Percentiles rank a stretch among this genome's conserved stretches.
These are phyloP conservation scores for Lepidium aucheri DNA, from an alignment of 345 rosid genomes.

Conservation along the genomic window DNA sequence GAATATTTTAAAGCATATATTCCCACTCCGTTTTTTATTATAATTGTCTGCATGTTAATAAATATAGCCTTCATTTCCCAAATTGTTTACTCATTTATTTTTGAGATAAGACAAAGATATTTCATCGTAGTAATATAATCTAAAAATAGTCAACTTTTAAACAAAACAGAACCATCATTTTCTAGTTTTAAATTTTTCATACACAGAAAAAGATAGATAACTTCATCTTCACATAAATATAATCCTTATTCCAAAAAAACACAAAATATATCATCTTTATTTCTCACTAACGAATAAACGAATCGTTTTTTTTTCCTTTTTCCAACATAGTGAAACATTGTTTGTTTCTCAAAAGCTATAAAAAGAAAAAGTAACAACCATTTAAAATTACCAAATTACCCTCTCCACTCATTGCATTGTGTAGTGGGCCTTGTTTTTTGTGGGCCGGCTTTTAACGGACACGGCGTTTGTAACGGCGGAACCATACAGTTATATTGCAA, in stretches of 20 bases:
- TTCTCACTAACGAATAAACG: constrained; percentile 23
- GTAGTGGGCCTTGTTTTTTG: constrained; percentile 69
- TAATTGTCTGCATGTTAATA: too few species aligned
- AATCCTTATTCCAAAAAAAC: constrained; percentile 14
- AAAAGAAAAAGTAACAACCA: neutral
- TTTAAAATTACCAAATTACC: constrained; percentile 17
- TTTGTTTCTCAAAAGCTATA: constrained; percentile 2
- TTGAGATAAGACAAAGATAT: too few species aligned
- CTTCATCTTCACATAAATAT: constrained; percentile 1
- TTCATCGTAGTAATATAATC: too few species aligned
- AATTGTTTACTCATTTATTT: too few species aligned
- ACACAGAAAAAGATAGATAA: neutral
- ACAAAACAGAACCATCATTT: neutral
- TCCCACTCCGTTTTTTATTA: too few species aligned
- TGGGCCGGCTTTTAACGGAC: constrained; percentile 81
- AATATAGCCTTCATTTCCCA: too few species aligned
- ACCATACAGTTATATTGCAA: constrained; percentile 96
- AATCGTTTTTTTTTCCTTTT: constrained; percentile 12
- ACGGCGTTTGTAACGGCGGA: constrained; percentile 77
- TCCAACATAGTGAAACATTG: constrained; percentile 1
- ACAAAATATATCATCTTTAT: neutral
- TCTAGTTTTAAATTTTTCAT: neutral
- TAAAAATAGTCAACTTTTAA: too few species aligned
- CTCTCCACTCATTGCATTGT: constrained; percentile 66
- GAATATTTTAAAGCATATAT: too few species aligned